A percentile compares a stretch with the other conserved stretches of the same genome.
phyloP scores from a whole-genome alignment of 83 land plant species.

The Picea mariana region DNA sequence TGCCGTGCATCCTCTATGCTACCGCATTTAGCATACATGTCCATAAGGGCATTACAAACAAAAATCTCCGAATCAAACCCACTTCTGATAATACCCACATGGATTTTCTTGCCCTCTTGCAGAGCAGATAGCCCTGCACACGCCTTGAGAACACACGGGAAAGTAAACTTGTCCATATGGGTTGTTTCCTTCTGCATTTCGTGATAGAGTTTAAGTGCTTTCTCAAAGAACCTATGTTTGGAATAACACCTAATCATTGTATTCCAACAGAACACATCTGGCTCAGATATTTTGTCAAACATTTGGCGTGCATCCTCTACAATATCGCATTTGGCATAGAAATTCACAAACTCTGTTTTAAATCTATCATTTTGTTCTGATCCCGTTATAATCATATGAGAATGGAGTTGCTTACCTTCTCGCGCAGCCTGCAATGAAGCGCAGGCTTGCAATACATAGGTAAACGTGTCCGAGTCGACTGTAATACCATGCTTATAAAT shows the following conservation, averaged over 20 bases:
- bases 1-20: background rate
- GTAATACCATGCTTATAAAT: no score
- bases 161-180: background rate
- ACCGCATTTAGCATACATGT: conserved; percentile 8
- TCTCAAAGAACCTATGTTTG: background rate
- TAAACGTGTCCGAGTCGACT: no score
- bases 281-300: background rate
- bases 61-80: background rate
- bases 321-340: conserved; percentile 3
- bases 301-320: background rate
- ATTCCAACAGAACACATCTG: background rate
- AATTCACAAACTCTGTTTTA: no score
- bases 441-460: no score
- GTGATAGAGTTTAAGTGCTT: background rate
- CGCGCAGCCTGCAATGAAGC: no score
- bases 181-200: background rate
- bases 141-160: background rate
- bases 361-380: no score
- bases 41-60: conserved; percentile 1
- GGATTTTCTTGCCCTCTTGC: background rate
- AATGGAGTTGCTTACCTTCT: no score
- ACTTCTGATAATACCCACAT: background rate
- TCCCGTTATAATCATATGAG: no score
- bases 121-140: conserved; percentile 6
- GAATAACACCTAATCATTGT: background rate